Base-by-base conservation (phyloP, 441 rosid genomes). In the Gossypium laxum region DNA sequence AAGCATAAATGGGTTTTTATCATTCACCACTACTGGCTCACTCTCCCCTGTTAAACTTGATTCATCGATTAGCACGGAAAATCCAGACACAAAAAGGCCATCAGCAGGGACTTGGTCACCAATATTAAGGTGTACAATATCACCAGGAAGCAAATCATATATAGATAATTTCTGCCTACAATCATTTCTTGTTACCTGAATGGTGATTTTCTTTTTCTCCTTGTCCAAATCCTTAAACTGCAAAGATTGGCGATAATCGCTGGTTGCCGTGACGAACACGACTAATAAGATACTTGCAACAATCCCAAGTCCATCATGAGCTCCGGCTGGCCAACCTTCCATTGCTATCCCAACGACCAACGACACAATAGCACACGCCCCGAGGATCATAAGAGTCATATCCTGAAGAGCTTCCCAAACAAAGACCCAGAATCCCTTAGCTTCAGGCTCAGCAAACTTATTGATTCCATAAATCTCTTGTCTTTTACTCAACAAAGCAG, bases 361-460 rank as follows among this genome's bases (percentile, higher is more conserved):
- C 10, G 90, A 88, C 3, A 88, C 80, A 32, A 86, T 81, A 70
- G 92, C 90, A 41, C 92, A 88, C 2, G 75, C 86, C 17, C 88
- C 92, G 2, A 88, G 81, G 57, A 88, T 88, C 90, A 86, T 83
- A 0, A 88, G 87, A 4, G 92, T 86, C 92, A 88, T 86, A 19
- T 88, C 89, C 18, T 87, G 91, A 73, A 87, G 84, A 5, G 91
- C 89, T 82, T 87, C 91, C 89, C 89, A 87, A 43, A 88, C 91
- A 65, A 82, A 83, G n/a, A 87, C 61, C 93, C 86, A 89, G 75
- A 91, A 91, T 66, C 91, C 80, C 59, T 77, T 78, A 22, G 74
- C 3, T 76, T 83, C 85, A 26, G 78, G 76, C 80, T 90, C 93
- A 1, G 96, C 87, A 76, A 91, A 91, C 76, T 79, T 87, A 76